phyloP scores from a whole-genome alignment of 345 rosid species.

The Eucalyptus polyanthemos region DNA sequence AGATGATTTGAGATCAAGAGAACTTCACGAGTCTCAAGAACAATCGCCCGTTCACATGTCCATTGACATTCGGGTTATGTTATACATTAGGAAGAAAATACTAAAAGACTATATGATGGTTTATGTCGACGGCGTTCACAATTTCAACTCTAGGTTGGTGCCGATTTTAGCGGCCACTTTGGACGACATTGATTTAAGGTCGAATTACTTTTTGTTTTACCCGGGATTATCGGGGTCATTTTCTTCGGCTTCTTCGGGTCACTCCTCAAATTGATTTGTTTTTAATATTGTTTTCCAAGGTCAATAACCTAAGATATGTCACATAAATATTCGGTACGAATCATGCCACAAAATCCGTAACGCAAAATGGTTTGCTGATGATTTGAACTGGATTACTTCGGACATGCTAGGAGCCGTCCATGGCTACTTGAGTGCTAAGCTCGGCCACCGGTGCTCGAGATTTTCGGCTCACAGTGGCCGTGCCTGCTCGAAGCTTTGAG shows the following conservation, averaged over 20 bases:
- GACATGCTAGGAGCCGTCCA: not conserved
- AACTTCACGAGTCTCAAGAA: not conserved
- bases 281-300: not conserved
- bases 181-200: not conserved
- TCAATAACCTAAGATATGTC: too few species aligned
- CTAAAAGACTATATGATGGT: not conserved
- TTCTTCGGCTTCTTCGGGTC: not conserved
- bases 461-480: not conserved
- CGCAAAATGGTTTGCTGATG: not conserved
- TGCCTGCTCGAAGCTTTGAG: not conserved
- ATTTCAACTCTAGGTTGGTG: not conserved
- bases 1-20: rapidly evolving
- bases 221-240: not conserved
- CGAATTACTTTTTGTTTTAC: too few species aligned
- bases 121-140: not conserved
- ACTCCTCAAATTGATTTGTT: not conserved
- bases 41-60: too few species aligned
- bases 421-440: not conserved
- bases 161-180: not conserved
- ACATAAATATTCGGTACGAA: not conserved
- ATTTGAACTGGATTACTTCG: not conserved
- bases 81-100: not conserved
- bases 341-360: not conserved
- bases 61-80: not conserved
- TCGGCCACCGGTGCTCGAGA: not conserved